Percentiles rank a stretch among this genome's conserved stretches.
Conservation (phyloP, 2,329 filamentous ascomycete genomes). For the Colletotrichum shisoi region DNA sequence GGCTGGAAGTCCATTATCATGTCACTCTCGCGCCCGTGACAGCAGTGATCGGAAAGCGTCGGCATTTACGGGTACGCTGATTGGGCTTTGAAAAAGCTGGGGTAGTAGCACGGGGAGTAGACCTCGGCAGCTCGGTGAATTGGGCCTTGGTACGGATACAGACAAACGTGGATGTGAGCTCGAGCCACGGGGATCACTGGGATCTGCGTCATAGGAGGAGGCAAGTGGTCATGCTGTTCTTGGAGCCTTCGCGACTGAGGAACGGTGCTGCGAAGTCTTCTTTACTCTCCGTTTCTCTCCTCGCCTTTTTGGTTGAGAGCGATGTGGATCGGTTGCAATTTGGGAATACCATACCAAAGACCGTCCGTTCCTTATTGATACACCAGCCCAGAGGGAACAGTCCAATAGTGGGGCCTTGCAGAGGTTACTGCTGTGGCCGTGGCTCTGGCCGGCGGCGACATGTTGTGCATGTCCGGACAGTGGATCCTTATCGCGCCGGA, state of each 20-base stretch:
- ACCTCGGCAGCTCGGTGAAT: conserved; percentile 38
- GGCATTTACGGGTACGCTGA: conserved; percentile 25
- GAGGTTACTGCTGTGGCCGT: neutral
- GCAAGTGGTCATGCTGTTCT: neutral
- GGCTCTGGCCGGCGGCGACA: conserved; percentile 35
- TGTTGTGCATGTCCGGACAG: neutral
- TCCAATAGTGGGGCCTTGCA: conserved; percentile 19
- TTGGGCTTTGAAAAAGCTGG: conserved; percentile 22
- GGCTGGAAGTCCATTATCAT: neutral
- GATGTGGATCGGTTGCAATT: neutral
- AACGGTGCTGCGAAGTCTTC: neutral
- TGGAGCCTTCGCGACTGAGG: neutral
- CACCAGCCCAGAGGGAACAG: conserved; percentile 11
- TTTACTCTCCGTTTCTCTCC: neutral
- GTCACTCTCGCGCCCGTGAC: neutral
- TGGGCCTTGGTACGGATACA: conserved; percentile 1
- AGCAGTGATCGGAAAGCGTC: conserved; percentile 31
- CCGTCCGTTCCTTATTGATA: neutral
- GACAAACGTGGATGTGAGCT: neutral
- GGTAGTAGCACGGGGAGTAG: conserved; percentile 19
- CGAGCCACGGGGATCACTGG: neutral
- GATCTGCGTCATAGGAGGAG: conserved; percentile 15
- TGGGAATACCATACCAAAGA: too few relatives aligned
- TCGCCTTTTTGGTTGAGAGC: too few relatives aligned
- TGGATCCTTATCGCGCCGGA: conserved; percentile 26